Evolutionary conservation across 148 eudicot species (phyloP).

Genomic region (Arbutus unedo): DNA sequence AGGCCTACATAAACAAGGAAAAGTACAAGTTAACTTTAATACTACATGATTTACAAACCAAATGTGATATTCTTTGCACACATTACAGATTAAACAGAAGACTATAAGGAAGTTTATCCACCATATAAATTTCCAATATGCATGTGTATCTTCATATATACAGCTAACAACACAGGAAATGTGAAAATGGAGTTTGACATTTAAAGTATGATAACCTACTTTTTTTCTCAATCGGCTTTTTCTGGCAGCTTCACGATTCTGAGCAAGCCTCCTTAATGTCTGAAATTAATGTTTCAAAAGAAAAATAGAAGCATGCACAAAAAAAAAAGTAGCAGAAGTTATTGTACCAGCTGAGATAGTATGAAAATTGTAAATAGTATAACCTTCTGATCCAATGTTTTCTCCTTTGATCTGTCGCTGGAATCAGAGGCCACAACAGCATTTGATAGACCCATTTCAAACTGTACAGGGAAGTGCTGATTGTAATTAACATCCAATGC

Average conservation of each 20-base stretch:
- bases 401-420: constrained; percentile 86
- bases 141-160: background rate
- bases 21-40: constrained; percentile 3
- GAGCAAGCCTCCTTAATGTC: constrained; percentile 91
- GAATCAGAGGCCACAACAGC: constrained; percentile 66
- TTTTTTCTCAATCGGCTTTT: constrained; percentile 91
- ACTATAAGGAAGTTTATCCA: background rate
- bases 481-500: background rate
- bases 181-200: background rate
- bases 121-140: background rate
- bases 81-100: background rate
- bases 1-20: constrained; percentile 46
- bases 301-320: background rate
- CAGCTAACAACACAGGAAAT: constrained; percentile 3
- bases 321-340: constrained; percentile 2
- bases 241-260: constrained; percentile 98
- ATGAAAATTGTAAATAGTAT: background rate
- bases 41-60: background rate
- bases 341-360: background rate
- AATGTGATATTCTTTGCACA: background rate
- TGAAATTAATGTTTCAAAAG: constrained; percentile 24
- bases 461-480: constrained; percentile 36
- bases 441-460: constrained; percentile 56
- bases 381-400: constrained; percentile 82
- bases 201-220: constrained; percentile 30